Base-by-base conservation (phyloP, 208 protist species). In the Leishmania braziliensis region DNA sequence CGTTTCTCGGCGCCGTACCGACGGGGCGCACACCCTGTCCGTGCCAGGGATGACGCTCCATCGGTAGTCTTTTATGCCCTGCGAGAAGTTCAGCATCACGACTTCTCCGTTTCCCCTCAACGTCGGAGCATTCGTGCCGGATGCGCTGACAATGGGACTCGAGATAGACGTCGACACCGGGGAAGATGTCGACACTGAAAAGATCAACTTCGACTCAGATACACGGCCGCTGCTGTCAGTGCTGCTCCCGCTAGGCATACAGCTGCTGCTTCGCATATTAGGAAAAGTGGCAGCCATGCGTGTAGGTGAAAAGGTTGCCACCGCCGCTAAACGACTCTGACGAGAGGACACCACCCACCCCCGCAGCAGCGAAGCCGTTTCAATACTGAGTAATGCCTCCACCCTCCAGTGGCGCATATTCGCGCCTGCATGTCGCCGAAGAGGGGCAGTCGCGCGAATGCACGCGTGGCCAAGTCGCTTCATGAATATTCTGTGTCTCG, bases 41-140 rank as follows among this genome's bases (percentile, higher is more conserved):
- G 76, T 66, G 46, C 80, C 82, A 1, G 83, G 80, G 9, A 88
- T 51, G 51, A 66, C 56, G 62, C 77, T 65, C 88, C 88, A 91
- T 58, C 84, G 86, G 81, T 86, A 95, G 29, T 89, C 81, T 23
- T 79, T 92, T 63, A 84, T 89, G 77, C 89, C 88, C 77, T 95
- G 91, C 53, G 86, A 89, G 65, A 95, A 95, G 51, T 78, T 82
- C 71, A 89, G n/a, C 54, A 83, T 77, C 18, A 9, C 36, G 16
- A 26, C 74, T 68, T 81, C 78, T 63, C 84, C 78, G 20, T 6
- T 58, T 18, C n/a, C 39, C 18, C 48, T 71, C 20, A 48, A 33
- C 23, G 14, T 48, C 3, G 14, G 36, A 6, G 66, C 39, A 9
- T n/a, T n/a, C 66, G 20, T 1, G 9, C 39, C 23, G 20, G 36